Conservation (phyloP, 345 rosid genomes). For the Citrus reticulata region DNA sequence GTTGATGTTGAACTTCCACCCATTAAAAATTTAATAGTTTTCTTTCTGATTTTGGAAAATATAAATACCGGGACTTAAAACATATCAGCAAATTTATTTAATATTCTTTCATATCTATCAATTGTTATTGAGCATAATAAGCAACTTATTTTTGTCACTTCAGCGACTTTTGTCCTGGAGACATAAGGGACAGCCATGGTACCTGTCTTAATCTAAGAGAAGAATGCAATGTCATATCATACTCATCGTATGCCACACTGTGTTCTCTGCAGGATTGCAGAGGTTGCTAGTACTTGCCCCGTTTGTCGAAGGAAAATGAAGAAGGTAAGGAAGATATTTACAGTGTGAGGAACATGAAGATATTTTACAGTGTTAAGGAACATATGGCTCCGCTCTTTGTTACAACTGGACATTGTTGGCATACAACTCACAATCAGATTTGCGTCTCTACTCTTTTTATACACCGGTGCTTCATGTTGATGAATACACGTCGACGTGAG, state of each 20-base stretch:
- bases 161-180: background rate
- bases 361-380: background rate
- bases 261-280: constrained; percentile 64
- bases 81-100: background rate
- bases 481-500: background rate
- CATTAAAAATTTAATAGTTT: background rate
- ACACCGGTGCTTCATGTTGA: background rate
- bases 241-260: background rate
- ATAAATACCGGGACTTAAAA: background rate
- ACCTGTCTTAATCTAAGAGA: background rate
- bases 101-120: background rate
- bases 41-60: background rate
- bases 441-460: background rate
- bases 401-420: background rate
- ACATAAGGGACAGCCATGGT: background rate
- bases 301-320: constrained; percentile 79
- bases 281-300: constrained; percentile 77
- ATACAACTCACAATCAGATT: constrained; percentile 5
- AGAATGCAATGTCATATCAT: background rate
- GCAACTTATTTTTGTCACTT: background rate
- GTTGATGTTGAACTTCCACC: constrained; percentile 4
- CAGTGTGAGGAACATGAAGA: constrained; percentile 30
- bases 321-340: constrained; percentile 90
- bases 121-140: background rate
- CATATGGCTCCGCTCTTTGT: background rate